phyloP scores from a whole-genome alignment of 2,329 filamentous ascomycete genomes.

The Ophiostoma australiae region DNA sequence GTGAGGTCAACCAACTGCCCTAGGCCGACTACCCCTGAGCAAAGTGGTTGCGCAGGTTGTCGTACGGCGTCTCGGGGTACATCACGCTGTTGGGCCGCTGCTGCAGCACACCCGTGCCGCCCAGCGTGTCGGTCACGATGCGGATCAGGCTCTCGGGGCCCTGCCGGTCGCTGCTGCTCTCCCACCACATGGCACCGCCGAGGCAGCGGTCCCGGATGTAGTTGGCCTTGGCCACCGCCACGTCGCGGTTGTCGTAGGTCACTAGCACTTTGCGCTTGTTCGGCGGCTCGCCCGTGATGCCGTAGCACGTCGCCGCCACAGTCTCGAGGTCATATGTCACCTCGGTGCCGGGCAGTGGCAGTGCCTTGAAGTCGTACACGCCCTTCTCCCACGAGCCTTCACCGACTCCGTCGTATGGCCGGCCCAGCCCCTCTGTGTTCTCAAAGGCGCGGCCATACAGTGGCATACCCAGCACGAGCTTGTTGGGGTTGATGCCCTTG shows the following conservation, averaged over 20 bases:
- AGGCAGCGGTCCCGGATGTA: conserved; percentile 64
- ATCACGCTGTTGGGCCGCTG: conserved; percentile 54
- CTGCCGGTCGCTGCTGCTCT: conserved; percentile 71
- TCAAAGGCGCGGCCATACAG: conserved; percentile 84
- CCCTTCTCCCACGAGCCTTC: conserved; percentile 79
- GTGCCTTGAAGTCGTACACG: conserved; percentile 81
- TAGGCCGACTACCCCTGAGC: not conserved
- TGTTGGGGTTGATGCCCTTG: conserved; percentile 59
- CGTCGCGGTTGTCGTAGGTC: conserved; percentile 68
- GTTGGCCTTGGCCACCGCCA: conserved; percentile 64
- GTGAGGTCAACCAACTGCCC: not conserved
- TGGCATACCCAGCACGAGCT: conserved; percentile 87
- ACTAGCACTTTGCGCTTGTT: conserved; percentile 57
- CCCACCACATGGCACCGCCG: conserved; percentile 98
- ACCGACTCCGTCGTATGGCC: conserved; percentile 65
- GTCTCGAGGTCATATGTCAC: conserved; percentile 60
- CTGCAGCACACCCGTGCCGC: conserved; percentile 48
- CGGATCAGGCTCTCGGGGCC: conserved; percentile 63
- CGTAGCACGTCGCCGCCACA: conserved; percentile 74
- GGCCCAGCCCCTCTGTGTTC: conserved; percentile 69
- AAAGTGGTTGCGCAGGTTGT: conserved; percentile 60
- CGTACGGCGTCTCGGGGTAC: conserved; percentile 64
- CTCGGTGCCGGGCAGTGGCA: conserved; percentile 63
- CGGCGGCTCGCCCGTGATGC: conserved; percentile 46
- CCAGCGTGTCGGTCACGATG: conserved; percentile 56